Conservation (phyloP, 768 basidiomycete genomes). For the Lyophyllum shimeji region DNA sequence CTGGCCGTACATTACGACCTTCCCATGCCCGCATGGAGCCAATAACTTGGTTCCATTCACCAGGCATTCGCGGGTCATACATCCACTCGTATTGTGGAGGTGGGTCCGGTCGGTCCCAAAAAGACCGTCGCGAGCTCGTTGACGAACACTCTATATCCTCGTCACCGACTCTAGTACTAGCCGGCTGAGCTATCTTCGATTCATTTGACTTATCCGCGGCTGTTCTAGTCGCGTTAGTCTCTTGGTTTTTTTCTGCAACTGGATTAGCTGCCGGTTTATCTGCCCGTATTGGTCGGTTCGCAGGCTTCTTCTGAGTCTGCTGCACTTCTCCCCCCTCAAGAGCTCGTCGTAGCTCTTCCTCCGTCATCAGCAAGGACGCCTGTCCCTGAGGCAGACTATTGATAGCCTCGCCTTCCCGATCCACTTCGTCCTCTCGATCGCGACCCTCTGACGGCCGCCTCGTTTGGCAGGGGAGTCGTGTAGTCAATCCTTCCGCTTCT, state of each 20-base stretch:
- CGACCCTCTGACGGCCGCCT: background rate
- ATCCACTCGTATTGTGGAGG: background rate
- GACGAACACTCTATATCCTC: background rate
- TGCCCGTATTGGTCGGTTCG: background rate
- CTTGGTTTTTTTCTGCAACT: background rate
- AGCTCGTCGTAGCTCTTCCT: background rate
- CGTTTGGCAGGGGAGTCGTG: background rate
- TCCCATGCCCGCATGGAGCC: background rate
- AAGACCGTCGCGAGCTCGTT: background rate
- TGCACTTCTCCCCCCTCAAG: background rate
- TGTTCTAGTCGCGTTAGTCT: background rate
- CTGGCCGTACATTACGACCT: background rate
- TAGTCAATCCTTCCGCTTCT: conserved; percentile 2
- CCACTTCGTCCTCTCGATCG: background rate
- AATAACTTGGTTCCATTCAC: conserved; percentile 22
- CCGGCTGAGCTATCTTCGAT: background rate
- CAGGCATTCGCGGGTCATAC: conserved; percentile 14
- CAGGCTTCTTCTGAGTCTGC: background rate
- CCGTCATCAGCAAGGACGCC: background rate
- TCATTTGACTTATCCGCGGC: background rate
- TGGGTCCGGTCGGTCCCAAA: background rate
- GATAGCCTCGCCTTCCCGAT: background rate
- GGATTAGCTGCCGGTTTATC: background rate
- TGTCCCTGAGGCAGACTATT: background rate
- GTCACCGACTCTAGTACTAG: background rate